These are phyloP conservation scores for Salvia splendens DNA, from an alignment of 257 asterid species.

Conservation along the genomic window DNA sequence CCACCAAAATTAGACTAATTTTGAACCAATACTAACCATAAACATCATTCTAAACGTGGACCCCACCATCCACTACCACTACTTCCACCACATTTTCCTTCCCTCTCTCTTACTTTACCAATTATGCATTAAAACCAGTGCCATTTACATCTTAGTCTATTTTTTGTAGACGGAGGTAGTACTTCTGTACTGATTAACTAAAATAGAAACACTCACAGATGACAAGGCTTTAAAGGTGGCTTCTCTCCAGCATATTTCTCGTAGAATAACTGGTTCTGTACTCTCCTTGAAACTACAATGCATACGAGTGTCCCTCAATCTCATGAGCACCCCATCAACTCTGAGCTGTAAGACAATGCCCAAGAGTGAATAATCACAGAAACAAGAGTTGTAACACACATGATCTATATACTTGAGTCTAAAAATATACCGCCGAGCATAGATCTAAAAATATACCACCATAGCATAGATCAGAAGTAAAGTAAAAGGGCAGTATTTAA, in stretches of 20 bases:
- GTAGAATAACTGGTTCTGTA: conserved; percentile 64
- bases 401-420: conserved; percentile 17
- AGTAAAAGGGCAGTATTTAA: conserved; percentile 9
- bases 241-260: conserved; percentile 94
- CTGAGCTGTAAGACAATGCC: conserved; percentile 68
- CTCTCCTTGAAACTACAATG: conserved; percentile 65
- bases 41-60: too few species aligned
- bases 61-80: too few species aligned
- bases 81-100: too few species aligned
- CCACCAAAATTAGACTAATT: too few species aligned
- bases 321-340: conserved; percentile 97
- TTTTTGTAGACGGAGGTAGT: too few species aligned
- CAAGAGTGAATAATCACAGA: conserved; percentile 19
- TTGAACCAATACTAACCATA: too few species aligned
- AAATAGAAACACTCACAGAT: conserved; percentile 49
- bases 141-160: too few species aligned
- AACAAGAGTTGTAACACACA: conserved; percentile 25
- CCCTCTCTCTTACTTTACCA: too few species aligned
- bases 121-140: too few species aligned
- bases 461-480: conserved; percentile 21
- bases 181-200: not conserved
- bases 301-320: conserved; percentile 96
- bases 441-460: not conserved
- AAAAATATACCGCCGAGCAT: too few species aligned
- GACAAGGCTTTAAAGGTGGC: conserved; percentile 67